Evolutionary conservation across 306 rosid genomes (phyloP), one percentile per base, ranked within the genome.

Genomic region (Castanea sativa): DNA sequence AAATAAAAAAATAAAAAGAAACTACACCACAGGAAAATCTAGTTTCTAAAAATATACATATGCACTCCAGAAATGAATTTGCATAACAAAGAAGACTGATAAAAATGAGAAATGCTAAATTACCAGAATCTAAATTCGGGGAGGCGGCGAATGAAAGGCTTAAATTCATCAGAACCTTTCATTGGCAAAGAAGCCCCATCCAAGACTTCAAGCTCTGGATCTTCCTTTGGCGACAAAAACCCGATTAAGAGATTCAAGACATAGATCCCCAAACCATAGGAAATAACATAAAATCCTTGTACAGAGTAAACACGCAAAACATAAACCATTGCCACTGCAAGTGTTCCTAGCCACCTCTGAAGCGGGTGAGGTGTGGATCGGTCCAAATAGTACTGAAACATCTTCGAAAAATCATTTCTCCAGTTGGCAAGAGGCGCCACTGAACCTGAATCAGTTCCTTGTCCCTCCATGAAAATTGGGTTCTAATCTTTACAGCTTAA

Each of bases 91-190:
- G 65, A 59, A 59, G 5, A 59, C 1, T 18, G 25, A 25, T 59
- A 59, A 59, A 45, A 68, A 58, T 23, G 8, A 27, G 16, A 29
- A 5, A 14, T 18, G 9, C 32, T 30, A 15, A 33, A 8, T 69
- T 74, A 85, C 88, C 88, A 85, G 82, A 85, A 81, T 74, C 74
- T 78, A 56, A 85, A 85, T 51, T 85, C 85, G 0, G 88, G 88
- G 7, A 85, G 85, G 35, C 78, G 88, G 72, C 85, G 81, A 56
- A 85, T 78, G 79, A 81, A 81, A 71, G 82, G 76, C 69, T 78
- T 78, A 56, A 85, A 81, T 33, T 85, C 83, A 55, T 81, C 88
- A 29, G 83, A 73, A 71, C 73, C 83, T 64, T 27, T 69, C 3
- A 80, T 85, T 1, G 83, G 83, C 75, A 74, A 29, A 3, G 76